These are phyloP conservation scores for Nicotiana undulata DNA, from an alignment of 257 asterid genomes.

Conservation along the genomic window DNA sequence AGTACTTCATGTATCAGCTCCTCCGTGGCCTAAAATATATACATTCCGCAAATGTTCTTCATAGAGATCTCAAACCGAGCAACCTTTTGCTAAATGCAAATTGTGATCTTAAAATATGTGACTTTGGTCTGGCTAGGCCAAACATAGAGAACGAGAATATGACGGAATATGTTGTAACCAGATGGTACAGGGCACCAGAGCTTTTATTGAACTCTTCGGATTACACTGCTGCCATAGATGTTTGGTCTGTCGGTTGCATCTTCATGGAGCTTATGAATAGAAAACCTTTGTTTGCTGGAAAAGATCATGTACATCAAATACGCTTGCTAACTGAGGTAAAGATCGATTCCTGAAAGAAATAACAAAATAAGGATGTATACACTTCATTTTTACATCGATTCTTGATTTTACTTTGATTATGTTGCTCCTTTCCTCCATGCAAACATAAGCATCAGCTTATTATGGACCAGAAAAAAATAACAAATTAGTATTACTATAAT, in stretches of 20 bases:
- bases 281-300: conserved; percentile 89
- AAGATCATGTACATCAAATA: conserved; percentile 96
- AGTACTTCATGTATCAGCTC: conserved; percentile 93
- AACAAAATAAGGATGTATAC: not conserved
- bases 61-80: conserved; percentile 93
- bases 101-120: conserved; percentile 93
- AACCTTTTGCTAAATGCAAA: conserved; percentile 78
- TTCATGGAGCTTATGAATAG: conserved; percentile 95
- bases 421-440: not conserved
- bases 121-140: conserved; percentile 92
- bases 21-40: conserved; percentile 89
- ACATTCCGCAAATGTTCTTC: conserved; percentile 88
- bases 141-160: conserved; percentile 71
- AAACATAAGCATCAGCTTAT: not conserved
- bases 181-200: conserved; percentile 99
- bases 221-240: conserved; percentile 80
- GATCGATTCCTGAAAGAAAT: conserved; percentile 11
- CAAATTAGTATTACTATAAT: not conserved
- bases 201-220: conserved; percentile 78
- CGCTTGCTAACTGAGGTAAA: conserved; percentile 68
- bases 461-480: not conserved
- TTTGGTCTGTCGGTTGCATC: conserved; percentile 98
- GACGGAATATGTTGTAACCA: conserved; percentile 98
- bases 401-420: not conserved
- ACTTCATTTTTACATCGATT: not conserved